A percentile compares a stretch with the other conserved stretches of the same genome.
These are phyloP conservation scores for Lactarius akahatsu DNA, from an alignment of 768 basidiomycete species.

Conservation along the genomic window DNA sequence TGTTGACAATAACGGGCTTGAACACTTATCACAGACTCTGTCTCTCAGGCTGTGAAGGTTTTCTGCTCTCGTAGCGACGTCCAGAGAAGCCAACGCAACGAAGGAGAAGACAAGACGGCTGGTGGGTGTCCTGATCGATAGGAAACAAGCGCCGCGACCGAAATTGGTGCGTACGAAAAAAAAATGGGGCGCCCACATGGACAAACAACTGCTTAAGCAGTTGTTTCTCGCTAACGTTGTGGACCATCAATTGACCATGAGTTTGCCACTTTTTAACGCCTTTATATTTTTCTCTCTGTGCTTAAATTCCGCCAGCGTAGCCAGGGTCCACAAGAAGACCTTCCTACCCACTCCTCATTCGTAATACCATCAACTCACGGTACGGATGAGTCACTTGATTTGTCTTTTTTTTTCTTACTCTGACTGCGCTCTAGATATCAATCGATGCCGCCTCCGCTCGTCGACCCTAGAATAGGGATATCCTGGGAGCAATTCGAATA, in stretches of 20 bases:
- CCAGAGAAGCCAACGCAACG: not conserved
- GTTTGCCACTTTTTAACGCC: slow-evolving; percentile 10
- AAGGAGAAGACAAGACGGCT: not conserved
- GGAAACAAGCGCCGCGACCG: slow-evolving; percentile 16
- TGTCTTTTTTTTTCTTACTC: not conserved
- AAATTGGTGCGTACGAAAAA: slow-evolving; percentile 33
- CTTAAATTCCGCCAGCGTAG: slow-evolving; percentile 9
- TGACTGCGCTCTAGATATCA: slow-evolving; percentile 11
- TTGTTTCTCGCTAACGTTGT: slow-evolving; percentile 26
- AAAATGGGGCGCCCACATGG: slow-evolving; percentile 43
- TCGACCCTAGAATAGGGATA: not conserved
- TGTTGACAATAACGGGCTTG: not conserved
- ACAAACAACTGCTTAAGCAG: slow-evolving; percentile 45
- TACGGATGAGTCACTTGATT: not conserved
- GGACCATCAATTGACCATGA: slow-evolving; percentile 21
- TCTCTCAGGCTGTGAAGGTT: not conserved
- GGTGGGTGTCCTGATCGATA: slow-evolving; percentile 23
- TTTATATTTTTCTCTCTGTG: not conserved
- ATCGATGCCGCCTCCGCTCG: not conserved
- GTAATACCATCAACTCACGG: not conserved
- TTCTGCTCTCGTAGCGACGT: not conserved
- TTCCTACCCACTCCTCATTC: not conserved
- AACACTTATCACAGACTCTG: not conserved
- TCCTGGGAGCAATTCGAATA: slow-evolving; percentile 16
- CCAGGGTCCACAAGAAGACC: not conserved